Evolutionary conservation across 768 basidiomycete genomes (phyloP).

Genomic region (Hypholoma fasciculare): DNA sequence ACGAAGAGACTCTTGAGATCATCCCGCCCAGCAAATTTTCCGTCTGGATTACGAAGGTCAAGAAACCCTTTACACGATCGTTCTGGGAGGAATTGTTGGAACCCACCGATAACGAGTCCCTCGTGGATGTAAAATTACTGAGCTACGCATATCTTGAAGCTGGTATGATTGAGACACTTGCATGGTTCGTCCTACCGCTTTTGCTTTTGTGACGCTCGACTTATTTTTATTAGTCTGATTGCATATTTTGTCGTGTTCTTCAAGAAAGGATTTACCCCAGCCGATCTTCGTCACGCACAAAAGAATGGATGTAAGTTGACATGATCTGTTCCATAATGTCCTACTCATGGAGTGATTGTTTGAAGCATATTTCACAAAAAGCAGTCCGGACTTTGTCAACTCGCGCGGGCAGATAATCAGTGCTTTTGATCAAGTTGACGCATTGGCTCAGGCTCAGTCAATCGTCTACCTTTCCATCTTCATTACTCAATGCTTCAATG

Average conservation of each 20-base stretch:
- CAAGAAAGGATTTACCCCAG: constrained; percentile 61
- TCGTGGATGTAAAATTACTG: constrained; percentile 61
- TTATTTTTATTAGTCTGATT: constrained; percentile 40
- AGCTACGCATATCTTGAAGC: constrained; percentile 71
- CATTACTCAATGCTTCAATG: constrained; percentile 71
- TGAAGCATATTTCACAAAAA: constrained; percentile 46
- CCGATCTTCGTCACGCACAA: constrained; percentile 55
- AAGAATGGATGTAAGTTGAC: constrained; percentile 31
- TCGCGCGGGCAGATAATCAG: constrained; percentile 45
- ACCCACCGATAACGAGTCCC: constrained; percentile 51
- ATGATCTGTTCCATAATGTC: background rate
- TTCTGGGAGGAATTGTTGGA: constrained; percentile 64
- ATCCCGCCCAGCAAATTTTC: constrained; percentile 43
- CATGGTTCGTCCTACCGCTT: constrained; percentile 38
- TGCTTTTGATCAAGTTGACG: constrained; percentile 53
- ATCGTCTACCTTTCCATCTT: constrained; percentile 70
- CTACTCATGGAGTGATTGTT: background rate
- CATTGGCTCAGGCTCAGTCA: constrained; percentile 60
- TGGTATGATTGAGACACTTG: constrained; percentile 59
- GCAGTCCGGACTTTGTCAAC: constrained; percentile 57
- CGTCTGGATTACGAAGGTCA: constrained; percentile 35
- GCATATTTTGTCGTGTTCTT: constrained; percentile 69
- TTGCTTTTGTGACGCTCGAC: background rate
- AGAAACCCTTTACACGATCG: constrained; percentile 52
- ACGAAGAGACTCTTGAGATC: constrained; percentile 50